A percentile compares a stretch with the other conserved stretches of the same genome.
Conservation (phyloP, 2,329 filamentous ascomycete genomes). For the Ophiosphaerella herpotricha region DNA sequence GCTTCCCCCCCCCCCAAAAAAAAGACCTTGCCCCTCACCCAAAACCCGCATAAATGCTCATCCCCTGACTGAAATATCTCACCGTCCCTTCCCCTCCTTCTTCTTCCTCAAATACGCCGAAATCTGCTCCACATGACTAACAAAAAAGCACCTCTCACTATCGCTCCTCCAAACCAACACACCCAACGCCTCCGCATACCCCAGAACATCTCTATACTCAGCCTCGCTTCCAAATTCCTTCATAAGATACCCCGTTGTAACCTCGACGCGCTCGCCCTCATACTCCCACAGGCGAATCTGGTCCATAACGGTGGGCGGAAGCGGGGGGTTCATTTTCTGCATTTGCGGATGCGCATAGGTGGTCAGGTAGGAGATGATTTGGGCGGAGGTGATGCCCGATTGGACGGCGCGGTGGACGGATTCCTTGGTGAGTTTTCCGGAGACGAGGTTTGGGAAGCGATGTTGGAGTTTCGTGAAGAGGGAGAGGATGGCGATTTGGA, state of each 20-base stretch:
- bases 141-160: constrained; percentile 82
- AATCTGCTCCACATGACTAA: constrained; percentile 88
- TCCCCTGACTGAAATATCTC: too few relatives aligned
- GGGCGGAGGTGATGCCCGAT: constrained; percentile 89
- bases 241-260: constrained; percentile 83
- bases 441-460: constrained; percentile 92
- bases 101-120: constrained; percentile 72
- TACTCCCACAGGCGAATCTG: constrained; percentile 98
- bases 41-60: too few relatives aligned
- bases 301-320: constrained; percentile 95
- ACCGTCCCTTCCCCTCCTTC: constrained; percentile 17
- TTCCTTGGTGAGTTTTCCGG: constrained; percentile 84
- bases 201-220: constrained; percentile 72
- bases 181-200: constrained; percentile 85
- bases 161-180: constrained; percentile 89
- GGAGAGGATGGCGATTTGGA: constrained; percentile 91
- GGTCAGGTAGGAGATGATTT: constrained; percentile 91
- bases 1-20: too few relatives aligned
- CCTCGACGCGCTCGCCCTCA: constrained; percentile 91
- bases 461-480: constrained; percentile 88
- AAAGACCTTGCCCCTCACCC: too few relatives aligned
- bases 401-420: constrained; percentile 86
- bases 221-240: constrained; percentile 76
- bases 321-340: constrained; percentile 73
- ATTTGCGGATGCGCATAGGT: constrained; percentile 96